These are phyloP conservation scores for Venturia carpophila DNA, from an alignment of 2,329 filamentous ascomycete species.

Conservation along the genomic window DNA sequence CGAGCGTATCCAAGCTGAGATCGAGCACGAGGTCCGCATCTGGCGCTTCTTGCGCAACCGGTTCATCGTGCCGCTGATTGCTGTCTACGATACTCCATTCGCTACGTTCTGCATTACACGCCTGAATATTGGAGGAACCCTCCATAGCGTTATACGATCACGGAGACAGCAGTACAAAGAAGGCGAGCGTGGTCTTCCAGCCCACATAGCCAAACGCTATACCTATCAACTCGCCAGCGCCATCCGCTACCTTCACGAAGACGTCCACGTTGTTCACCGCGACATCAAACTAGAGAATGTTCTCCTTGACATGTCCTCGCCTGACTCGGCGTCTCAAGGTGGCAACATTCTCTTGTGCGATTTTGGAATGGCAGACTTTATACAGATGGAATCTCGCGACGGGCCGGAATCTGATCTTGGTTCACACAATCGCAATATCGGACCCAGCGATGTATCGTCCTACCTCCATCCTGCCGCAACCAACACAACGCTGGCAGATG, in stretches of 20 bases:
- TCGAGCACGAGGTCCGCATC: slow-evolving; percentile 60
- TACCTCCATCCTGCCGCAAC: neutral
- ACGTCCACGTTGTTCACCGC: slow-evolving; percentile 57
- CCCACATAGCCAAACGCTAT: slow-evolving; percentile 50
- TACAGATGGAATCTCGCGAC: slow-evolving; percentile 47
- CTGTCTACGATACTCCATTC: slow-evolving; percentile 58
- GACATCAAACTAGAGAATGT: slow-evolving; percentile 65
- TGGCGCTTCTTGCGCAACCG: slow-evolving; percentile 58
- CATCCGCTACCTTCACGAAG: slow-evolving; percentile 59
- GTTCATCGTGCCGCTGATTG: slow-evolving; percentile 54
- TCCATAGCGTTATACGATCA: slow-evolving; percentile 52
- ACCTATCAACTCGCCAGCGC: slow-evolving; percentile 56
- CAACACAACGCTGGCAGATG: neutral
- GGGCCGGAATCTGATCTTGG: slow-evolving; percentile 41
- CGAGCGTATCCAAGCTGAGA: slow-evolving; percentile 57
- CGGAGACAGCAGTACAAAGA: slow-evolving; percentile 13
- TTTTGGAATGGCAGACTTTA: slow-evolving; percentile 63
- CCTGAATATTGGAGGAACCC: slow-evolving; percentile 54
- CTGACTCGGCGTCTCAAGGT: slow-evolving; percentile 40
- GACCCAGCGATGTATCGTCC: slow-evolving; percentile 37
- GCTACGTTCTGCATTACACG: slow-evolving; percentile 64
- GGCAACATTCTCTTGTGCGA: slow-evolving; percentile 57
- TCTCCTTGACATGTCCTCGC: slow-evolving; percentile 49
- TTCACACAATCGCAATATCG: slow-evolving; percentile 41
- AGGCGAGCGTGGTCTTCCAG: slow-evolving; percentile 37